Evolutionary conservation across 2,329 filamentous ascomycete species (phyloP).

Genomic region (Monosporascus sp.): DNA sequence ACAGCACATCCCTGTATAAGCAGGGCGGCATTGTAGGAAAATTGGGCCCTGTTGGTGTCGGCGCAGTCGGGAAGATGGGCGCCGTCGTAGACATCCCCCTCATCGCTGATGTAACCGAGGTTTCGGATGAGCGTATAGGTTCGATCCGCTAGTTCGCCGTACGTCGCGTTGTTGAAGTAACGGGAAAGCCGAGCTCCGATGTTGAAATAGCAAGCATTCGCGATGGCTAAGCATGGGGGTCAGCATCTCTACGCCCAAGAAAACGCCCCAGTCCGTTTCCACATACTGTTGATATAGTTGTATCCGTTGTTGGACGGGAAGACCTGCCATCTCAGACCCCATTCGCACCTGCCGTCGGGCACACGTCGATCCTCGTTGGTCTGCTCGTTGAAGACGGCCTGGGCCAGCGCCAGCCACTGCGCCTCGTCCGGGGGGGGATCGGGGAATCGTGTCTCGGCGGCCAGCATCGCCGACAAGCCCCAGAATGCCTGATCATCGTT

Average conservation of each 20-base stretch:
- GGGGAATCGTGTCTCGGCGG: slow-evolving; percentile 60
- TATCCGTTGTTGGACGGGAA: slow-evolving; percentile 70
- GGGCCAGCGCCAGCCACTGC: slow-evolving; percentile 60
- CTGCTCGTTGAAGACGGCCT: slow-evolving; percentile 64
- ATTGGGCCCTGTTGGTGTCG: slow-evolving; percentile 56
- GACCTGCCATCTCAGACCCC: slow-evolving; percentile 75
- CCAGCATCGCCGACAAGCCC: slow-evolving; percentile 63
- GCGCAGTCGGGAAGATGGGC: slow-evolving; percentile 56
- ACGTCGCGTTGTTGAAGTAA: slow-evolving; percentile 63
- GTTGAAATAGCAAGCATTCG: slow-evolving; percentile 61
- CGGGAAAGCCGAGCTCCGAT: slow-evolving; percentile 63
- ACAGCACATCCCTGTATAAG: slow-evolving; percentile 59
- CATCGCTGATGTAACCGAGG: slow-evolving; percentile 53
- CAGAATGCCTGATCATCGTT: slow-evolving; percentile 71
- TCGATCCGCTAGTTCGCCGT: slow-evolving; percentile 56
- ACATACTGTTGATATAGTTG: slow-evolving; percentile 63
- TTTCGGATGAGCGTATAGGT: slow-evolving; percentile 56
- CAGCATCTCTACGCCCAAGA: too few relatives aligned
- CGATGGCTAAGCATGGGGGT: slow-evolving; percentile 38
- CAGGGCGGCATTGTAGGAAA: slow-evolving; percentile 62
- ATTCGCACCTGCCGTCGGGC: slow-evolving; percentile 50
- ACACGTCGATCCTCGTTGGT: slow-evolving; percentile 58
- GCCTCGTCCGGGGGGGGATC: slow-evolving; percentile 49
- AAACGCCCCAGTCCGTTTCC: not conserved
- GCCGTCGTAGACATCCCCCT: slow-evolving; percentile 63